A percentile compares a stretch with the other conserved stretches of the same genome.
These are phyloP conservation scores for Malus sylvestris DNA, from an alignment of 306 rosid genomes.

Conservation along the genomic window DNA sequence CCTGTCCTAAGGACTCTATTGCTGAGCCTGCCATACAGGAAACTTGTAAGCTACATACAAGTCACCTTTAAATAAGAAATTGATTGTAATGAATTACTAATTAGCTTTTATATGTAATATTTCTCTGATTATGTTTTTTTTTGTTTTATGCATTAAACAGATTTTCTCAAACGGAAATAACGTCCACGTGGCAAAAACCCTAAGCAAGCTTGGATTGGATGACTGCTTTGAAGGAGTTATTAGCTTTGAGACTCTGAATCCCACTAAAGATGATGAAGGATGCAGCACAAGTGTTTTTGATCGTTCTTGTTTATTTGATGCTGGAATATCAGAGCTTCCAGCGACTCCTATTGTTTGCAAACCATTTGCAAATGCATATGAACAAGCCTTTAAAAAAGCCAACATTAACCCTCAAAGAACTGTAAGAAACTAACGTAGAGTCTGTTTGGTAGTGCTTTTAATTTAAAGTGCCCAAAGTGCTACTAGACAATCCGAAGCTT, in stretches of 20 bases:
- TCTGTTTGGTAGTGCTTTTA: neutral
- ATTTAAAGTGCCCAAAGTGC: no score
- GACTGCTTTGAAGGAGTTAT: constrained; percentile 17
- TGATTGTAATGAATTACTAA: neutral
- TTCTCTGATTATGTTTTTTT: neutral
- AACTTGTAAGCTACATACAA: constrained; percentile 5
- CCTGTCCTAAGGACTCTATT: constrained; percentile 2
- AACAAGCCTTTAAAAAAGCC: constrained; percentile 5
- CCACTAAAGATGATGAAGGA: neutral
- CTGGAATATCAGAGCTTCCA: neutral
- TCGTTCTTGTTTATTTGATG: neutral
- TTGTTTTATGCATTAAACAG: neutral
- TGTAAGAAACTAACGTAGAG: neutral
- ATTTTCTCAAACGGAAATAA: constrained; percentile 9
- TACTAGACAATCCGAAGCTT: neutral
- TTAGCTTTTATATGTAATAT: neutral
- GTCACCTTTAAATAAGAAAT: no score
- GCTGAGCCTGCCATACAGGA: constrained; percentile 2
- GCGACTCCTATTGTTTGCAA: constrained; percentile 7
- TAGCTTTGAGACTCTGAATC: constrained; percentile 14
- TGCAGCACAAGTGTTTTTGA: neutral
- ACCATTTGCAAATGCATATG: constrained; percentile 13
- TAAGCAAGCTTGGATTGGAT: constrained; percentile 4
- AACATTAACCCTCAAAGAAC: constrained; percentile 13
- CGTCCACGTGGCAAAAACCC: constrained; percentile 7